Evolutionary conservation across 2,329 filamentous ascomycete genomes (phyloP).

Genomic region (Graphilbum sp.): DNA sequence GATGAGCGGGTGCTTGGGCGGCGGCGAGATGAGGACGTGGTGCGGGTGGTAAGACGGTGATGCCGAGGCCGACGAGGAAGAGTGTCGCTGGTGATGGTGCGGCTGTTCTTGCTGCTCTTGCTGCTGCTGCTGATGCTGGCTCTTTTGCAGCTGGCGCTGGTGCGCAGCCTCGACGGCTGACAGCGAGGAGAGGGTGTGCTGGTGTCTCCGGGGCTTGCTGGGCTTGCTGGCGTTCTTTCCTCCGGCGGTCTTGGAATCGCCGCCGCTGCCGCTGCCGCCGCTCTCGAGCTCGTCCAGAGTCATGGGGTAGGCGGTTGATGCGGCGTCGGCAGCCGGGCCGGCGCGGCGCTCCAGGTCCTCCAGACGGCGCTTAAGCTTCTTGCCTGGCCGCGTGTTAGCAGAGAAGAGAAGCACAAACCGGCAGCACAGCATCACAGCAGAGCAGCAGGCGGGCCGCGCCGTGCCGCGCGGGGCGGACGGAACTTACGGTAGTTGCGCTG

Average conservation of each 20-base stretch:
- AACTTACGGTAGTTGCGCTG: constrained; percentile 82
- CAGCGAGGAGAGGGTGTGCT: constrained; percentile 12
- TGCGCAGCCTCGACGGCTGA: constrained; percentile 9
- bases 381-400: constrained; percentile 38
- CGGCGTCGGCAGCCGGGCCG: constrained; percentile 20
- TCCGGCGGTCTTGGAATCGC: constrained; percentile 15
- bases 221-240: constrained; percentile 1
- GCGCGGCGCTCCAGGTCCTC: constrained; percentile 73
- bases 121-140: constrained; percentile 9
- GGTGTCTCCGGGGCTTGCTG: constrained; percentile 24
- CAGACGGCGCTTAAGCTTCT: constrained; percentile 81
- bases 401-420: background rate
- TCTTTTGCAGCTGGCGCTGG: constrained; percentile 11
- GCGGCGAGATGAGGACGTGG: constrained; percentile 16
- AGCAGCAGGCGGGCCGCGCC: too few species aligned
- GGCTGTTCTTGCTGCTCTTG: constrained; percentile 4
- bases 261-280: constrained; percentile 11
- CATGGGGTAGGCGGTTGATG: constrained; percentile 6
- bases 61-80: constrained; percentile 1
- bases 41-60: constrained; percentile 6
- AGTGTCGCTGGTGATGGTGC: constrained; percentile 12
- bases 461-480: too few species aligned
- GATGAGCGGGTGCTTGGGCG: constrained; percentile 22
- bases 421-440: background rate
- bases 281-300: constrained; percentile 4